Conservation (phyloP, 2,329 filamentous ascomycete species). For the Penicillium sp. region DNA sequence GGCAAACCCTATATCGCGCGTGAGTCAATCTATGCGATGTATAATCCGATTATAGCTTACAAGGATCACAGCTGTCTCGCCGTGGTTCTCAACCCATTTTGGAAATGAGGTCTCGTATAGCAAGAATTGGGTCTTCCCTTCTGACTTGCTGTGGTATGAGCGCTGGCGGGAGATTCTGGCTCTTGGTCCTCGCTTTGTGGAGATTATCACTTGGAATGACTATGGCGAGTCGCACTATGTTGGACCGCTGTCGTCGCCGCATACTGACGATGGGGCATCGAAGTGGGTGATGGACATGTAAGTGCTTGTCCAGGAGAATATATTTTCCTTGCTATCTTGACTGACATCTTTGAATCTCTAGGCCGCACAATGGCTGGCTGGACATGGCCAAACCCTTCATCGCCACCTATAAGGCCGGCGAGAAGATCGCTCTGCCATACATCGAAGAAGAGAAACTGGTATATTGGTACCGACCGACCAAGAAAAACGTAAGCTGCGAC, state of each 20-base stretch:
- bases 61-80: slow-evolving; percentile 40
- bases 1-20: slow-evolving; percentile 54
- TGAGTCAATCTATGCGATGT: slow-evolving; percentile 21
- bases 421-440: slow-evolving; percentile 35
- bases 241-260: slow-evolving; percentile 48
- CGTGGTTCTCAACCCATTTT: slow-evolving; percentile 57
- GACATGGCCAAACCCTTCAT: slow-evolving; percentile 58
- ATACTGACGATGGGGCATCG: slow-evolving; percentile 43
- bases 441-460: slow-evolving; percentile 53
- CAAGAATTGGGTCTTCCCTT: slow-evolving; percentile 56
- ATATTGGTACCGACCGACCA: slow-evolving; percentile 60
- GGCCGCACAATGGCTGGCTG: slow-evolving; percentile 56
- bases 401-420: slow-evolving; percentile 53
- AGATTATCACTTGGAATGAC: slow-evolving; percentile 54
- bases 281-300: slow-evolving; percentile 55
- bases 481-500: slow-evolving; percentile 51
- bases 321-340: neutral
- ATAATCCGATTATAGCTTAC: neutral
- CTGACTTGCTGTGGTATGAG: slow-evolving; percentile 48
- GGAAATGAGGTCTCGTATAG: slow-evolving; percentile 48
- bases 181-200: slow-evolving; percentile 52
- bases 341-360: slow-evolving; percentile 19
- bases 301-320: slow-evolving; percentile 14
- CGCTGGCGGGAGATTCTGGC: slow-evolving; percentile 47
- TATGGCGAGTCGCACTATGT: slow-evolving; percentile 60